phyloP scores from a whole-genome alignment of 768 basidiomycete species.

The Royoungia palumana region DNA sequence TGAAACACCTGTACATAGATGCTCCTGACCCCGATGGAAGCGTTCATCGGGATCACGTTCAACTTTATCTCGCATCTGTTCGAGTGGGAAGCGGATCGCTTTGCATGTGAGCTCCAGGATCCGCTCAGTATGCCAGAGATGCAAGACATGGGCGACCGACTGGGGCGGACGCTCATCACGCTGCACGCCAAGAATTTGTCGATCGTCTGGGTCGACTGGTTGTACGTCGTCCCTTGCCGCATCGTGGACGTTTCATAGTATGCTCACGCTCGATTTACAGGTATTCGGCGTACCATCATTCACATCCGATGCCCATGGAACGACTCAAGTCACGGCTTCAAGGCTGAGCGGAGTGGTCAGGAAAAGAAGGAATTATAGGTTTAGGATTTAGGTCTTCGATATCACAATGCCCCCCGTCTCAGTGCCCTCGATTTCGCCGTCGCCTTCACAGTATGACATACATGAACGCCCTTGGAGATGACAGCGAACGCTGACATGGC shows the following conservation, averaged over 20 bases:
- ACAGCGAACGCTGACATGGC: too few species aligned
- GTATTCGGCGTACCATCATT: conserved; percentile 95
- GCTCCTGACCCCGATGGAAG: conserved; percentile 78
- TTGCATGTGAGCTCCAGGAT: conserved; percentile 71
- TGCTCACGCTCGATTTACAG: conserved; percentile 32
- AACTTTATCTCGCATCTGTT: conserved; percentile 82
- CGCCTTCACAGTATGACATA: too few species aligned
- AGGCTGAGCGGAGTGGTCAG: conserved; percentile 35
- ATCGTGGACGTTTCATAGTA: too few species aligned
- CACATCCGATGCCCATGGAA: conserved; percentile 92
- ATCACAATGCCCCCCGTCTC: too few species aligned
- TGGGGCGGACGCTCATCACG: conserved; percentile 76
- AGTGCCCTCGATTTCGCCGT: too few species aligned
- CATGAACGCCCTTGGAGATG: too few species aligned
- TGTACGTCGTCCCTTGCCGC: conserved; percentile 49
- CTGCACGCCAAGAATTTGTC: conserved; percentile 86
- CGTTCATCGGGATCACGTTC: conserved; percentile 66
- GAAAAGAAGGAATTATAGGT: conserved; percentile 28
- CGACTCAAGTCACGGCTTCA: conserved; percentile 68
- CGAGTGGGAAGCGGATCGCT: conserved; percentile 91
- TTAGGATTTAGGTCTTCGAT: too few species aligned
- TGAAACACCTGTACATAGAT: conserved; percentile 87
- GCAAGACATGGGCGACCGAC: conserved; percentile 82
- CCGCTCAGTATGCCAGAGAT: conserved; percentile 46
- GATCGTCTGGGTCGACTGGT: conserved; percentile 92